Base-by-base conservation (phyloP, 2,329 filamentous ascomycete genomes). In the Neocatenulostroma microsporum region DNA sequence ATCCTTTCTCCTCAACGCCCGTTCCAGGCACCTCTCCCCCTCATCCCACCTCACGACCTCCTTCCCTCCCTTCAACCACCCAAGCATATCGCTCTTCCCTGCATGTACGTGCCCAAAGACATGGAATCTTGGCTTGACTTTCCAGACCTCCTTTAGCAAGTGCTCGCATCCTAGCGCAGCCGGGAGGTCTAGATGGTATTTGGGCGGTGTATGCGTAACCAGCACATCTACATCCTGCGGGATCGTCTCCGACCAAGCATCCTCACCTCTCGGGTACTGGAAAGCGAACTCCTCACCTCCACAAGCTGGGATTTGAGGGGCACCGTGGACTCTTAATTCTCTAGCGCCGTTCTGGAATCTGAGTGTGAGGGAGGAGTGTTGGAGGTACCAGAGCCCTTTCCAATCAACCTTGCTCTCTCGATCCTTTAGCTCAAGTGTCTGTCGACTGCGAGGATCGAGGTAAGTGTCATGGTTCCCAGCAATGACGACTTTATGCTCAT, bases 381-480 rank as follows among this genome's bases (percentile, higher is more conserved):
- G 76, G 3, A 94, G 74, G 58, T 94, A 94, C 50, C 78, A 69
- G 31, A 94, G 64, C 28, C 69, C 69, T 36, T 73, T 78, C 66
- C 84, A 78, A 49, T 85, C 68, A 12, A 88, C 61, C n/a, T 66
- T 55, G 14, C 62, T 57, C 29, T 63, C 55, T 21, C 69, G 67
- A 53, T 85, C 78, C 30, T 73, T 67, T 8, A 69, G 62, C 1
- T 51, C 37, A 3, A 68, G 44, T 14, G 61, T 62, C 12, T 58
- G 61, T 3, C 83, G 72, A 11, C 76, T 78, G 21, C 69, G 67
- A 17, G 74, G 67, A 59, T 94, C 89, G 43, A 94, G 82, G 67
- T 78, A 93, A 51, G 77, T 80, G 56, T 95, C 89, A 59, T 95
- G 89, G 56, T 95, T 95, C 1, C 89, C 89, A 21, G 78, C 77